Evolutionary conservation across 2,329 filamentous ascomycete species (phyloP).

Genomic region (Diplodia seriata): DNA sequence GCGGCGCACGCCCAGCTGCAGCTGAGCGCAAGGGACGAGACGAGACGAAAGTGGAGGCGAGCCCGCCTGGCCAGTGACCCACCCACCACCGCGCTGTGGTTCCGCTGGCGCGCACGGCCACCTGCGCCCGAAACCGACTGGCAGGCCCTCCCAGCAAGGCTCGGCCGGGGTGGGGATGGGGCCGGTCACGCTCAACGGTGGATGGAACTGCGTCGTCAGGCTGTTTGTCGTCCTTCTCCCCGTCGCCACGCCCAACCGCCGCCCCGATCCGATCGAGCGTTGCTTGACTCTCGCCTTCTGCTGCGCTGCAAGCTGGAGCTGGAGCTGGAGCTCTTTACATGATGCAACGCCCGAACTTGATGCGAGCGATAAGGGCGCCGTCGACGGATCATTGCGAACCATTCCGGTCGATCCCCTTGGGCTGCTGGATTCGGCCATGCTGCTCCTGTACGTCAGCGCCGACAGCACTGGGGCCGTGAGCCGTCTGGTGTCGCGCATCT

Average conservation of each 20-base stretch:
- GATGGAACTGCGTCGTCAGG: constrained; percentile 8
- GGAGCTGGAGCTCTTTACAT: too few species aligned
- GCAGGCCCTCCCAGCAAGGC: constrained; percentile 14
- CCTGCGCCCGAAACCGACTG: not conserved
- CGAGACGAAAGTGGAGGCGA: constrained; percentile 21
- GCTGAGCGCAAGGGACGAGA: not conserved
- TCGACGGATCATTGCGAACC: constrained; percentile 23
- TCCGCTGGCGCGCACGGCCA: constrained; percentile 13
- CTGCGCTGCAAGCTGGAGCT: constrained; percentile 7
- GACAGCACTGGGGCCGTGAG: constrained; percentile 1
- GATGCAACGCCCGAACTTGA: not conserved
- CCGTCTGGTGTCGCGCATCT: constrained; percentile 20
- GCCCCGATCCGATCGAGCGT: constrained; percentile 9
- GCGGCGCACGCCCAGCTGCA: constrained; percentile 9
- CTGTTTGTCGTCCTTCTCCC: constrained; percentile 4
- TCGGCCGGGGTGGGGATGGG: constrained; percentile 25
- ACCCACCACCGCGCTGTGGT: not conserved
- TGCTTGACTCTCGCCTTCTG: not conserved
- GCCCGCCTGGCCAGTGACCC: not conserved
- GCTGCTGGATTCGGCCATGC: constrained; percentile 6
- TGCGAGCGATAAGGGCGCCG: constrained; percentile 11
- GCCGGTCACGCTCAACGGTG: constrained; percentile 18
- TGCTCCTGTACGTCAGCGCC: constrained; percentile 27
- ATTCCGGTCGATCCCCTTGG: constrained; percentile 27
- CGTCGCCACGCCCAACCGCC: not conserved